Base-by-base conservation (phyloP, 2,329 filamentous ascomycete genomes). In the Arthrobotrys iridis region DNA sequence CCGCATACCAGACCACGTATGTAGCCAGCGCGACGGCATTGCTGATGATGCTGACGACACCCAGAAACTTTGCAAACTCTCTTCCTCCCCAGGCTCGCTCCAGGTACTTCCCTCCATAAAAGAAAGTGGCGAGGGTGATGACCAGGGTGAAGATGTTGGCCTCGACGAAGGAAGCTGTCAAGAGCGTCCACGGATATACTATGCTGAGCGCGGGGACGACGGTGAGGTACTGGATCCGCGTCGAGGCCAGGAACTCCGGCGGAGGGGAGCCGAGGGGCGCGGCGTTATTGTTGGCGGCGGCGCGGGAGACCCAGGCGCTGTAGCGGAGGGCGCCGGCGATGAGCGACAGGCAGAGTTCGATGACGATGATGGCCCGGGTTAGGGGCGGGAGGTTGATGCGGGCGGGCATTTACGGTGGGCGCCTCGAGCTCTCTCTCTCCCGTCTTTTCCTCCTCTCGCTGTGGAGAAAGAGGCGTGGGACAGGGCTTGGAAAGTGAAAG, bases 1-100 rank as follows among this genome's bases (percentile, higher is more conserved):
- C 40, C 4, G 72, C 72, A 46, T 70, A 76, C 65, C 65, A 76
- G 10, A 62, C 37, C 35, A 76, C 59, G 30, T 65, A 74, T 1
- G 67, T 43, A 41, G n/a, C 52, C 55, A 63, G 33, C 10, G 58
- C 72, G 4, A 76, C 84, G 80, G 88, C 87, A 78, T 89, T 87
- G 33, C 87, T 85, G 5, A 89, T 91, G 41, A 96, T 20, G 88
- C 87, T 79, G 90, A 93, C 83, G 91, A 89, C n/a, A 90, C 79
- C 35, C 52, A 97, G 85, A 82, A 97, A 97, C 83, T 96, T 97
- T 80, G 89, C 92, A 82, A 97, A 92, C 82, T 98, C 94, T 68
- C 87, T 88, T 24, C 92, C 94, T 30, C 93, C 93, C 95, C 94
- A 99, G 33, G 95, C 94, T 80, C 95, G 87, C 86, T 99, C 95